Percentiles rank a stretch among this genome's conserved stretches.
Evolutionary conservation across 805 yeast species (phyloP).

Genomic region (Komagataella ulmi): DNA sequence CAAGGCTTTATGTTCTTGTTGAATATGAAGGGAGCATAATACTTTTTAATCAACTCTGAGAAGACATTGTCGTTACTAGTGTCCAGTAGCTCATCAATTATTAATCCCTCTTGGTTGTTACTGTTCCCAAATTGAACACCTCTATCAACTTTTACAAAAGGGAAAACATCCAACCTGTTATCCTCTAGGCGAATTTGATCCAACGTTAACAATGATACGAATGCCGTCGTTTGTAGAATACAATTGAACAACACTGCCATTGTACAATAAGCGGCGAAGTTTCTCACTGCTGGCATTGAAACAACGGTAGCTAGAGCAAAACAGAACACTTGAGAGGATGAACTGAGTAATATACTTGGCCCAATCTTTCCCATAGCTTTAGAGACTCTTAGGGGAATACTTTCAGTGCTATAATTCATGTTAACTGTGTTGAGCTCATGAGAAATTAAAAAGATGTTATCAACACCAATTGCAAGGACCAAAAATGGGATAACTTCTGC

Average conservation of each 20-base stretch:
- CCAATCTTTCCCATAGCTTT: conserved; percentile 64
- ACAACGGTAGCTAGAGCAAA: conserved; percentile 71
- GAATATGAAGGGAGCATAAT: conserved; percentile 51
- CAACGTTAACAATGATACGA: conserved; percentile 55
- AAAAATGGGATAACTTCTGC: conserved; percentile 95
- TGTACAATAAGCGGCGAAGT: conserved; percentile 85
- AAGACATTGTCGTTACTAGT: conserved; percentile 13
- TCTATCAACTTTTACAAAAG: conserved; percentile 28
- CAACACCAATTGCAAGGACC: conserved; percentile 92
- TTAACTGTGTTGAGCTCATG: conserved; percentile 59
- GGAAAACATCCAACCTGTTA: conserved; percentile 46
- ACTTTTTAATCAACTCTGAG: conserved; percentile 26
- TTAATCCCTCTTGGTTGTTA: conserved; percentile 2
- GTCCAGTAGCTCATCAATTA: neutral
- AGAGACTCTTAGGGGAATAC: conserved; percentile 46
- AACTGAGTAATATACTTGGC: conserved; percentile 73
- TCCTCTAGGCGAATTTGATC: conserved; percentile 52
- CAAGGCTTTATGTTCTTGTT: conserved; percentile 28
- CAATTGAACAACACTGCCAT: conserved; percentile 74
- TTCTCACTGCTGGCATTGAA: conserved; percentile 91
- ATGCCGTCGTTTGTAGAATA: conserved; percentile 66
- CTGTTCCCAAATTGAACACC: conserved; percentile 1
- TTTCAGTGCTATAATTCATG: conserved; percentile 19
- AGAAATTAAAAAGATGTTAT: conserved; percentile 76
- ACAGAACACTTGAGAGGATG: conserved; percentile 67